These are phyloP conservation scores for Plasmodium cynomolgi DNA, from an alignment of 169 alveolate species.

Conservation along the genomic window DNA sequence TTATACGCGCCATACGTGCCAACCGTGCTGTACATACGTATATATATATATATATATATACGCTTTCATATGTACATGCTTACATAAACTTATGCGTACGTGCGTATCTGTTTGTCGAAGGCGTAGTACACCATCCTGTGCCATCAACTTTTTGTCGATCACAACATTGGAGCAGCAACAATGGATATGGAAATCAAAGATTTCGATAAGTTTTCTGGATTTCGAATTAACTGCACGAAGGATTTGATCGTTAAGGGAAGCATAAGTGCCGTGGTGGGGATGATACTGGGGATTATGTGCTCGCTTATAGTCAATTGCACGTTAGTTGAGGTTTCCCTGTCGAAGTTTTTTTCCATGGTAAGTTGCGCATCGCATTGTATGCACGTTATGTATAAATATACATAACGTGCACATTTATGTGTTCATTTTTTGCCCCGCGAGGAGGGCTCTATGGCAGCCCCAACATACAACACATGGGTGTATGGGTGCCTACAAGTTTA, in stretches of 20 bases:
- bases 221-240: conserved; percentile 61
- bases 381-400: background rate
- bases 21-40: background rate
- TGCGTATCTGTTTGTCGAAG: background rate
- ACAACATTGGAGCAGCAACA: background rate
- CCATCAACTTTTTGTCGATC: background rate
- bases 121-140: background rate
- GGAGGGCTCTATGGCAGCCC: background rate
- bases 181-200: conserved; percentile 75
- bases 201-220: conserved; percentile 67
- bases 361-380: conserved; percentile 3
- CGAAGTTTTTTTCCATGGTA: conserved; percentile 92
- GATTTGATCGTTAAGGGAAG: conserved; percentile 66
- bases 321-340: conserved; percentile 92
- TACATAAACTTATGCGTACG: background rate
- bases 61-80: background rate
- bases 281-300: conserved; percentile 89
- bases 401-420: background rate
- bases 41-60: too few species aligned
- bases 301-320: conserved; percentile 94
- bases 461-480: background rate
- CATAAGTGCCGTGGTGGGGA: conserved; percentile 88
- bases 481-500: background rate
- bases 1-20: background rate
- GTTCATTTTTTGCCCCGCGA: background rate